These are phyloP conservation scores for Stachybotrys chlorohalonatus DNA, from an alignment of 2,329 filamentous ascomycete species.

Conservation along the genomic window DNA sequence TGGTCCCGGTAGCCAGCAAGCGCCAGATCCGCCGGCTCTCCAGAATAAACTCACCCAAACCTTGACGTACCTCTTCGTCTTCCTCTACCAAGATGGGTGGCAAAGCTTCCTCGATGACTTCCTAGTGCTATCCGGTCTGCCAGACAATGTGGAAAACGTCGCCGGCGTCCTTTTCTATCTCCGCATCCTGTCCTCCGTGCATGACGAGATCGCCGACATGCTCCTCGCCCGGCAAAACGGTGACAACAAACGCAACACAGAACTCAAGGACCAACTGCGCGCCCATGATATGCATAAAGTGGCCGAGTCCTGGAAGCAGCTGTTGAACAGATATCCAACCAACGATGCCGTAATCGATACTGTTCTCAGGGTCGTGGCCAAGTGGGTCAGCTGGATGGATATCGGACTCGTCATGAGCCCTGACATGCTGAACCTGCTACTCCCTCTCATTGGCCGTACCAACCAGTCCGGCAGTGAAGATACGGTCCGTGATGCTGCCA, in stretches of 20 bases:
- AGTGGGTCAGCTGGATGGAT: slow-evolving; percentile 99
- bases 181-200: slow-evolving; percentile 77
- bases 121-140: slow-evolving; percentile 59
- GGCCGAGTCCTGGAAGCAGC: slow-evolving; percentile 82
- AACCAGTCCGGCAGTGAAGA: slow-evolving; percentile 56
- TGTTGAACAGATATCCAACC: slow-evolving; percentile 68
- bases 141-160: slow-evolving; percentile 59
- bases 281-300: slow-evolving; percentile 83
- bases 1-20: slow-evolving; percentile 45
- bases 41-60: slow-evolving; percentile 98
- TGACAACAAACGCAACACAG: slow-evolving; percentile 77
- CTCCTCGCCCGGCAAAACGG: slow-evolving; percentile 68
- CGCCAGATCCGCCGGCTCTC: slow-evolving; percentile 63
- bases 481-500: slow-evolving; percentile 79
- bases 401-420: slow-evolving; percentile 89
- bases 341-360: slow-evolving; percentile 72
- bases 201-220: slow-evolving; percentile 95
- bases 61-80: slow-evolving; percentile 85
- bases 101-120: slow-evolving; percentile 87
- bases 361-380: slow-evolving; percentile 83
- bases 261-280: slow-evolving; percentile 85
- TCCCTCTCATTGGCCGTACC: slow-evolving; percentile 77
- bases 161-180: slow-evolving; percentile 79
- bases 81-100: slow-evolving; percentile 81
- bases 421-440: slow-evolving; percentile 73